These are phyloP conservation scores for Rosa multiflora DNA, from an alignment of 306 rosid genomes.

Conservation along the genomic window DNA sequence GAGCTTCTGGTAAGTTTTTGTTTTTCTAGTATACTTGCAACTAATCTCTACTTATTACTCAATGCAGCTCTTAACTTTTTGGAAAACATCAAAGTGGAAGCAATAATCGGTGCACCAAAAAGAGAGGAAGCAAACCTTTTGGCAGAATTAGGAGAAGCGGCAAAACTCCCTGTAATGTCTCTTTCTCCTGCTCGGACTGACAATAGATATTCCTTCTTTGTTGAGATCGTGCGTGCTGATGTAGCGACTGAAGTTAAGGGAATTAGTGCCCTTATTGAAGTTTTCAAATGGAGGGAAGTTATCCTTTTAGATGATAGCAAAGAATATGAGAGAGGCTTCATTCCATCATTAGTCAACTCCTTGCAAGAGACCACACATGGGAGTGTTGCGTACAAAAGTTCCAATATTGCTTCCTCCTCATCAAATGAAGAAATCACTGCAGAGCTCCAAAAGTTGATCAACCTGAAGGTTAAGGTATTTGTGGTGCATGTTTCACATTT, in stretches of 20 bases:
- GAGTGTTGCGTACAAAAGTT: background rate
- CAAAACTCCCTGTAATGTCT: slow-evolving; percentile 6
- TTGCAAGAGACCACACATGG: background rate
- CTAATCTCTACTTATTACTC: background rate
- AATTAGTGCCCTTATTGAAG: background rate
- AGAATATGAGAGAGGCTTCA: background rate
- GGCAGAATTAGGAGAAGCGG: slow-evolving; percentile 16
- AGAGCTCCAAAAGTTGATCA: slow-evolving; percentile 7
- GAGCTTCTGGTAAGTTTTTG: too few relatives aligned
- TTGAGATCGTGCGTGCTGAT: background rate
- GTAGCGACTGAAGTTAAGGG: too few relatives aligned
- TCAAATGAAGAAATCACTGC: background rate
- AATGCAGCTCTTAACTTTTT: background rate
- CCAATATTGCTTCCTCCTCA: background rate
- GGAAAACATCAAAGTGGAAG: background rate
- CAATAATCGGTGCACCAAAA: slow-evolving; percentile 6
- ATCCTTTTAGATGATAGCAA: background rate
- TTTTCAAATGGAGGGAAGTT: background rate
- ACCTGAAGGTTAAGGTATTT: background rate
- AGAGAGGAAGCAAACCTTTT: background rate
- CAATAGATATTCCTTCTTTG: slow-evolving; percentile 1
- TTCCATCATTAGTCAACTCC: background rate
- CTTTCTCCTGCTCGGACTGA: background rate
- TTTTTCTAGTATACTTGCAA: too few relatives aligned
- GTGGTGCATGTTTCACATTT: background rate